Evolutionary conservation across 2,329 filamentous ascomycete genomes (phyloP), one percentile per base, ranked within the genome.

Genomic region (Dryadomyces quercus-mongolicae): DNA sequence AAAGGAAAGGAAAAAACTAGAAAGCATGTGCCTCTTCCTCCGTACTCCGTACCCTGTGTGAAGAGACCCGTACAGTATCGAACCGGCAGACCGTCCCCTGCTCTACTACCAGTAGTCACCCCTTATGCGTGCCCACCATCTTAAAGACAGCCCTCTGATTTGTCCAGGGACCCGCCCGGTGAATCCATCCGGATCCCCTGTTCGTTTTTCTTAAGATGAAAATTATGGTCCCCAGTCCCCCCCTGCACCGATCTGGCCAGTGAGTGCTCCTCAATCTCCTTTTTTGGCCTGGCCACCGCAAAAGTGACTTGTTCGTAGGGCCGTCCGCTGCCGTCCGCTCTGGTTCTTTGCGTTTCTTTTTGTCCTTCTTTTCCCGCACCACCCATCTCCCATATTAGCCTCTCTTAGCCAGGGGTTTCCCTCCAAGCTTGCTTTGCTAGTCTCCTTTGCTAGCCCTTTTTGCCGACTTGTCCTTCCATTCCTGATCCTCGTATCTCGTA

Each of bases 181-280:
- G 15, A 12, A 40, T 40, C 36, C 36, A 13, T 12, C 15, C 36
- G 10, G 15, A 40, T 40, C 10, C n/a, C 18, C 16, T 44, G 15
- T 44, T 20, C 16, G 42, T 44, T 20, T 20, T 20, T 44, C 42
- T 18, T 44, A 44, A 44, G 42, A 44, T 44, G 36, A 40, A 40
- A 40, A 40, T 40, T 40, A 40, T 40, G 36, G 36, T 16, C 36
- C 36, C 36, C 8, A 4, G 36, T 12, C 36, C 49, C 47, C 47
- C 16, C 10, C n/a, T 38, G 54, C 54, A 57, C 55, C 49, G 55
- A 60, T 60, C 57, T 56, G 50, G 44, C 36, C 49, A 52, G 50
- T 56, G 53, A 53, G 54, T 54, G 56, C 53, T 42, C 43, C 52
- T 60, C 54, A 55, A 57, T 57, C 58, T 58, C 53, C 31, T 58